Evolutionary conservation across 1,284 basidiomycete species (phyloP).

Genomic region (Fomitopsis palustris): DNA sequence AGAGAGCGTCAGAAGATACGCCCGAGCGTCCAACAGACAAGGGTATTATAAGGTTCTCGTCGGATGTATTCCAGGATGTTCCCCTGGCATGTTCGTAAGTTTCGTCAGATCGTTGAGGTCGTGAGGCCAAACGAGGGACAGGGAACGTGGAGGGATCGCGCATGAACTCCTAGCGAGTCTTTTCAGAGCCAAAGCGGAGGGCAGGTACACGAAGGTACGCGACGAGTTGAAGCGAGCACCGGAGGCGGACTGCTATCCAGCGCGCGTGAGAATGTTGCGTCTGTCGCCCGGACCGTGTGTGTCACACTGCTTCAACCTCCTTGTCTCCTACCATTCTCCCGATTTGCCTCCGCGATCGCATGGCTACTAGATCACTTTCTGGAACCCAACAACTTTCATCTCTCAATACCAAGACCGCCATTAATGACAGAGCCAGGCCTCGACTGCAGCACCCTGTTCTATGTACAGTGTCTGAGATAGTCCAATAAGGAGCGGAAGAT

Average conservation of each 20-base stretch:
- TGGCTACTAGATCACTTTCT: not conserved
- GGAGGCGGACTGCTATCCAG: not conserved
- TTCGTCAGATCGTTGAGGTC: conserved; percentile 22
- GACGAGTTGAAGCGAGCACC: not conserved
- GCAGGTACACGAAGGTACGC: conserved; percentile 2
- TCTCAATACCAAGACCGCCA: too few relatives aligned
- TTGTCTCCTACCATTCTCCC: conserved; percentile 15
- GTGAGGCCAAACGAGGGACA: conserved; percentile 24
- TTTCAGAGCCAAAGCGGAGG: conserved; percentile 14
- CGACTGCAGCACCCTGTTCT: not conserved
- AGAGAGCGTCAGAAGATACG: not conserved
- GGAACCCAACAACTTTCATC: too few relatives aligned
- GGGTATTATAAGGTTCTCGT: conserved; percentile 10
- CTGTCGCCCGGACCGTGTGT: not conserved
- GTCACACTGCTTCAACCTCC: conserved; percentile 9
- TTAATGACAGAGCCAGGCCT: not conserved
- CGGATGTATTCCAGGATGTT: conserved; percentile 19
- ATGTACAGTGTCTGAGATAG: not conserved
- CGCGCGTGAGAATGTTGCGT: not conserved
- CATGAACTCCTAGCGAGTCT: conserved; percentile 22
- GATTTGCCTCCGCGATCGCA: not conserved
- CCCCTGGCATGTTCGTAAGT: conserved; percentile 14
- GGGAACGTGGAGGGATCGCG: conserved; percentile 13
- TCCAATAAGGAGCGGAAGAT: not conserved
- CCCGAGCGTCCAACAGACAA: conserved; percentile 10